These are phyloP conservation scores for Esteya vermicola DNA, from an alignment of 2,329 filamentous ascomycete species.

Conservation along the genomic window DNA sequence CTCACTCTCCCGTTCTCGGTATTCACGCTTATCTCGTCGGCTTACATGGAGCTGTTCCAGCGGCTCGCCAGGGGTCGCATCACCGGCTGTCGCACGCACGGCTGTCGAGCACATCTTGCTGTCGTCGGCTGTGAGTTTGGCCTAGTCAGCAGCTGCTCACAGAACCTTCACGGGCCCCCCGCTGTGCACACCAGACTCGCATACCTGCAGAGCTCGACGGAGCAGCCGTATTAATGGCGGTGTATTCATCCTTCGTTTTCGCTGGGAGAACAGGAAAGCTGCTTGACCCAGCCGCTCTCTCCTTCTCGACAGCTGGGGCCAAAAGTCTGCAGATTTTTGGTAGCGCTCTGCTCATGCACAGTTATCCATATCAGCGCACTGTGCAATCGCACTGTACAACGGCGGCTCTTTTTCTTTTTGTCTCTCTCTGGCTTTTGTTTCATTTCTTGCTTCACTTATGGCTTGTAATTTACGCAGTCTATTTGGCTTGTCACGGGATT, in stretches of 20 bases:
- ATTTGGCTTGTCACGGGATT: too few species aligned
- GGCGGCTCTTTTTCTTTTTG: too few species aligned
- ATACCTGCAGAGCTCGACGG: constrained; percentile 15
- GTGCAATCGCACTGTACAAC: neutral
- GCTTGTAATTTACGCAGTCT: too few species aligned
- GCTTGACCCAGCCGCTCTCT: too few species aligned
- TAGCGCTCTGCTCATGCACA: constrained; percentile 3
- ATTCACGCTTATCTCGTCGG: neutral
- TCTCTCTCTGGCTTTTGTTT: neutral
- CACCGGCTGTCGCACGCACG: constrained; percentile 7
- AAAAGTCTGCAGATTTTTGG: constrained; percentile 8
- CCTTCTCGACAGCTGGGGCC: neutral
- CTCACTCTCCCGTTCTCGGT: too few species aligned
- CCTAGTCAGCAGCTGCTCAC: neutral
- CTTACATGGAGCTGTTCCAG: constrained; percentile 9
- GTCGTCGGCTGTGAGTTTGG: constrained; percentile 1
- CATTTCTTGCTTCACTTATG: too few species aligned
- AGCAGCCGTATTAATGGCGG: constrained; percentile 22
- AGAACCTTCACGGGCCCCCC: too few species aligned
- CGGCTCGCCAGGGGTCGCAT: constrained; percentile 5
- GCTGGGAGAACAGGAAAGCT: neutral
- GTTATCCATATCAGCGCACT: constrained; percentile 15
- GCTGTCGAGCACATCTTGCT: too few species aligned
- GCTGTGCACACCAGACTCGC: neutral
- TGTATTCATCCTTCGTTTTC: constrained; percentile 18